Evolutionary conservation across 768 basidiomycete genomes (phyloP).

Genomic region (Hirschioporus abietinus): DNA sequence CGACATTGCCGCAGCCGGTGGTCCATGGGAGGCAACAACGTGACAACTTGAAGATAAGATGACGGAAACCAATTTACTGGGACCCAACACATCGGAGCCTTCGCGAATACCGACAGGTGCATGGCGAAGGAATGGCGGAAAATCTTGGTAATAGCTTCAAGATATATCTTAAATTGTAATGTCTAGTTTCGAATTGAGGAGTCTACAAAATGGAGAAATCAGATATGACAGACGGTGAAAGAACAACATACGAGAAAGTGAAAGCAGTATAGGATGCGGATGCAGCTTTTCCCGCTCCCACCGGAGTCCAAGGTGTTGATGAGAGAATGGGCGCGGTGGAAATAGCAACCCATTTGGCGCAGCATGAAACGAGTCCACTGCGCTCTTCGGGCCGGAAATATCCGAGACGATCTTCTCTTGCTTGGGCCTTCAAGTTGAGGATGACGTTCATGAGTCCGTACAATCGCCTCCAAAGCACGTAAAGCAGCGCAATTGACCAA

Average conservation of each 20-base stretch:
- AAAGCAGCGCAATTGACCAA: neutral
- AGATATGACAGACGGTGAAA: neutral
- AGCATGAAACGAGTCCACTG: neutral
- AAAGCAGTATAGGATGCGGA: conserved; percentile 4
- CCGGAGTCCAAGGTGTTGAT: conserved; percentile 4
- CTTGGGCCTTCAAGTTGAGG: no score
- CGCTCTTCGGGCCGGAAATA: neutral
- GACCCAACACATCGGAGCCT: neutral
- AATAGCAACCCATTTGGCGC: conserved; percentile 5
- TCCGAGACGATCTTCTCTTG: neutral
- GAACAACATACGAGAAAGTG: conserved; percentile 1
- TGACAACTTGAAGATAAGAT: conserved; percentile 5
- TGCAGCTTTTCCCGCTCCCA: conserved; percentile 5
- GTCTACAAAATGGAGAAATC: neutral
- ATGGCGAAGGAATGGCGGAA: neutral
- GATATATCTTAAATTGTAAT: no score
- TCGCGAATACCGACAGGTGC: neutral
- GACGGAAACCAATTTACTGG: conserved; percentile 2
- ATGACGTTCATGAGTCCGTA: neutral
- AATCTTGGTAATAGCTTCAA: no score
- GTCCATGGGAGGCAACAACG: neutral
- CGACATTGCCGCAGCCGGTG: neutral
- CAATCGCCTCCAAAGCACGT: neutral
- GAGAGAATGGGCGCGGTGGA: conserved; percentile 3
- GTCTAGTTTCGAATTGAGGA: no score